A percentile compares a stretch with the other conserved stretches of the same genome.
Evolutionary conservation across 257 asterid genomes (phyloP).

Genomic region (Solanum microdontum): DNA sequence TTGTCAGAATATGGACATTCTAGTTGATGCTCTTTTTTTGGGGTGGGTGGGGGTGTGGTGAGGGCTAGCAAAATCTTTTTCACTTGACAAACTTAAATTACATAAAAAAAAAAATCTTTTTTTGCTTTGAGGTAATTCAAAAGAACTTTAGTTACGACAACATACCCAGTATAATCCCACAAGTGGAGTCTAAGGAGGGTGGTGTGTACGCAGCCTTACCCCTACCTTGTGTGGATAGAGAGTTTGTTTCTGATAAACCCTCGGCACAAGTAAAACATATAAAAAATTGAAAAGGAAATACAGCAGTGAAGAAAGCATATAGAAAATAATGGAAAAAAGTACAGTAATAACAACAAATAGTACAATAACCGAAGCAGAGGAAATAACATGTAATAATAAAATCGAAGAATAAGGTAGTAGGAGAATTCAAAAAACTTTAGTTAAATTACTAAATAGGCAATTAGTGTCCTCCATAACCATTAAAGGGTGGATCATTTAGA

Average conservation of each 20-base stretch:
- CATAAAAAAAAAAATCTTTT: background rate
- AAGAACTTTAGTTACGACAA: background rate
- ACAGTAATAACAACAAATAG: background rate
- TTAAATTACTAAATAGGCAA: background rate
- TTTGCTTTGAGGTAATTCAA: background rate
- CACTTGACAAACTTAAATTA: background rate
- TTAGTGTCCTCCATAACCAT: background rate
- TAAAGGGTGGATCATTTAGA: background rate
- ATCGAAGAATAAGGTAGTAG: background rate
- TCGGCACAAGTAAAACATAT: background rate
- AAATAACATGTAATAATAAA: background rate
- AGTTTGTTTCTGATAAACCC: background rate
- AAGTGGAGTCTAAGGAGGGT: background rate
- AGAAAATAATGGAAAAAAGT: background rate
- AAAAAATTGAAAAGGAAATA: background rate
- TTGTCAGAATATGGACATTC: background rate
- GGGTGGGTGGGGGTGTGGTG: background rate
- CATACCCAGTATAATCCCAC: background rate
- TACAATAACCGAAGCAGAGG: background rate
- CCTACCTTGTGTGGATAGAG: background rate
- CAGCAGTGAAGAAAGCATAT: background rate
- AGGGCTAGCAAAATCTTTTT: background rate
- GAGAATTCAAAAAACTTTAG: background rate
- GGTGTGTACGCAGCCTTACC: background rate
- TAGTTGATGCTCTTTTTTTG: background rate